These are phyloP conservation scores for Mollisiaceae sp. DNA, from an alignment of 2,329 filamentous ascomycete species.

Conservation along the genomic window DNA sequence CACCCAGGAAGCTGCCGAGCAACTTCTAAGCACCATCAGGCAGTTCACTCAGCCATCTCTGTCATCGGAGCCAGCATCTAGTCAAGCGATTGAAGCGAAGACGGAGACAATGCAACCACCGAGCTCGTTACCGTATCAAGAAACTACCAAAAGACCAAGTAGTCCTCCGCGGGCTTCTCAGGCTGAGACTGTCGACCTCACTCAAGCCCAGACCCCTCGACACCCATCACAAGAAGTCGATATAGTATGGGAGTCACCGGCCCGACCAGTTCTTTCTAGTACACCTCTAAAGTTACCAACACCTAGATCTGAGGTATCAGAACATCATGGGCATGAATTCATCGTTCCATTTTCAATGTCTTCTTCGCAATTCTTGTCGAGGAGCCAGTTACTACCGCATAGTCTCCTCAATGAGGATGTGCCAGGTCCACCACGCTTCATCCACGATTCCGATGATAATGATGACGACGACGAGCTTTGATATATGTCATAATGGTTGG, in stretches of 20 bases:
- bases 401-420: conserved; percentile 49
- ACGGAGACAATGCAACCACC: neutral
- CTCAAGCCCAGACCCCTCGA: conserved; percentile 33
- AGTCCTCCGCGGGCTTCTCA: conserved; percentile 33
- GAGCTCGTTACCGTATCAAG: conserved; percentile 12
- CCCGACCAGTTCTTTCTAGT: conserved; percentile 33
- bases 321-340: conserved; percentile 20
- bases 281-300: conserved; percentile 21
- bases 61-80: neutral
- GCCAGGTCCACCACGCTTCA: conserved; percentile 46
- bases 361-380: conserved; percentile 50
- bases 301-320: neutral
- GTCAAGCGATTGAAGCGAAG: neutral
- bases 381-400: conserved; percentile 59
- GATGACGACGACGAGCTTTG: conserved; percentile 45
- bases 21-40: conserved; percentile 36
- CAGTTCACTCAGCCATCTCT: conserved; percentile 35
- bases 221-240: conserved; percentile 26
- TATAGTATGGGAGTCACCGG: conserved; percentile 38
- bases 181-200: conserved; percentile 42
- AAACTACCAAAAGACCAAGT: neutral
- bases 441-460: conserved; percentile 50
- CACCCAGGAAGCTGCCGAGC: conserved; percentile 39
- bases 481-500: neutral
- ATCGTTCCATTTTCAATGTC: conserved; percentile 36